A percentile compares a stretch with the other conserved stretches of the same genome.
Evolutionary conservation across 495 filamentous ascomycete genomes (phyloP).

Genomic region (Tuber brumale): DNA sequence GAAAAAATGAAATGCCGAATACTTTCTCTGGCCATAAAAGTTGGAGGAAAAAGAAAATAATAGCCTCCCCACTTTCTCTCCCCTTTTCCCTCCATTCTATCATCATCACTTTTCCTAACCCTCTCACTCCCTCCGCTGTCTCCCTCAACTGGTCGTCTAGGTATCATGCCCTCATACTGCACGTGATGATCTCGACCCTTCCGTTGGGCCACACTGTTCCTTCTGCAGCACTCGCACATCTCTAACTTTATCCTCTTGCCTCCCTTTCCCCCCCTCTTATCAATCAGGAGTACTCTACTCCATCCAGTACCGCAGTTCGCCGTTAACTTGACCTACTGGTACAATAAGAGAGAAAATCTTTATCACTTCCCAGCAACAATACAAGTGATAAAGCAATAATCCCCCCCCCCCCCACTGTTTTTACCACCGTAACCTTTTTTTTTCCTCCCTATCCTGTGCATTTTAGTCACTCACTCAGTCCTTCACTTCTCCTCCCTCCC

Average conservation of each 20-base stretch:
- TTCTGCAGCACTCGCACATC: background rate
- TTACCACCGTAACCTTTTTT: background rate
- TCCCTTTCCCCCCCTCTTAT: background rate
- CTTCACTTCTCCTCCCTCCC: background rate
- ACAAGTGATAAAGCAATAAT: background rate
- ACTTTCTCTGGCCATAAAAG: constrained; percentile 14
- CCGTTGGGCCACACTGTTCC: background rate
- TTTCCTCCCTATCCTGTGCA: background rate
- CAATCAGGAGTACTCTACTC: background rate
- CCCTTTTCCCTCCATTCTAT: background rate
- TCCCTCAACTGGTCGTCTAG: background rate
- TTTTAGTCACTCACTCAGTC: background rate
- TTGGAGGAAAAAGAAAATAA: background rate
- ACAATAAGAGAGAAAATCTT: background rate
- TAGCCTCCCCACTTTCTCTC: background rate
- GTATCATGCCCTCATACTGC: background rate
- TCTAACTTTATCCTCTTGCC: background rate
- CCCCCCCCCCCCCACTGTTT: background rate
- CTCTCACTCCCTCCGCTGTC: too few relatives aligned
- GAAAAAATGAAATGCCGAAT: constrained; percentile 12
- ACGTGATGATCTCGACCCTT: background rate
- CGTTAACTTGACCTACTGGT: background rate
- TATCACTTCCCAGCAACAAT: background rate
- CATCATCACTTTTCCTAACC: background rate
- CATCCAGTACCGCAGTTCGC: background rate